Base-by-base conservation (phyloP, 495 filamentous ascomycete genomes). In the Tuber aestivum region DNA sequence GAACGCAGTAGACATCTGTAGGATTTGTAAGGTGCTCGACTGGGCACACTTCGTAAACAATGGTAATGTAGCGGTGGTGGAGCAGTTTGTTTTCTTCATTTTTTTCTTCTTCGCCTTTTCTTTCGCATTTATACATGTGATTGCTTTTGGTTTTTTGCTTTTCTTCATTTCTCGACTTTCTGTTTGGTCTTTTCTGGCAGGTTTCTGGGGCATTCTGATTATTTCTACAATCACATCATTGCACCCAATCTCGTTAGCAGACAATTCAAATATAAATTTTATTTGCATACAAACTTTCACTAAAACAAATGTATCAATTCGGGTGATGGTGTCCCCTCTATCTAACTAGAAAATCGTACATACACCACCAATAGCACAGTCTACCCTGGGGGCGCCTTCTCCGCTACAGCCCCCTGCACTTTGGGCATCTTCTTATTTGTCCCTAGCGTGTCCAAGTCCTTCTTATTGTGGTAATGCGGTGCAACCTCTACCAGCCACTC, bases 391-490 rank as follows among this genome's bases (percentile, higher is more conserved):
- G 71, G 73, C 2, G 76, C 74, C 69, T 41, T 18, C 35, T 69
- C 68, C 35, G 87, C 88, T 20, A 82, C 77, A 5, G 81, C 85
- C 16, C 90, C 90, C 76, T 87, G 83, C 12, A 87, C 89, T 83
- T 90, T 92, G 2, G 89, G 90, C 87, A 92, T 89, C 85, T 97
- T 98, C 86, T 88, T 91, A 72, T 93, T 92, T 83, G 91, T 85
- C 23, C 91, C 91, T 75, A 97, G 76, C 32, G 88, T 89, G 83
- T 97, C 96, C 69, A 98, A 82, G 82, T 98, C 93, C 85, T 93
- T 92, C 87, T 92, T 93, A 86, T 97, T 97, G 82, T 97, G 92
- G 82, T 92, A 97, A 86, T 99, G 95, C 75, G 94, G 96, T 69
- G 96, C 95, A 68, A 94, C 93, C 84, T 99, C 95, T 7, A 90